Conservation (phyloP, 2,329 filamentous ascomycete species). For the Pestalotiopsis sp. region DNA sequence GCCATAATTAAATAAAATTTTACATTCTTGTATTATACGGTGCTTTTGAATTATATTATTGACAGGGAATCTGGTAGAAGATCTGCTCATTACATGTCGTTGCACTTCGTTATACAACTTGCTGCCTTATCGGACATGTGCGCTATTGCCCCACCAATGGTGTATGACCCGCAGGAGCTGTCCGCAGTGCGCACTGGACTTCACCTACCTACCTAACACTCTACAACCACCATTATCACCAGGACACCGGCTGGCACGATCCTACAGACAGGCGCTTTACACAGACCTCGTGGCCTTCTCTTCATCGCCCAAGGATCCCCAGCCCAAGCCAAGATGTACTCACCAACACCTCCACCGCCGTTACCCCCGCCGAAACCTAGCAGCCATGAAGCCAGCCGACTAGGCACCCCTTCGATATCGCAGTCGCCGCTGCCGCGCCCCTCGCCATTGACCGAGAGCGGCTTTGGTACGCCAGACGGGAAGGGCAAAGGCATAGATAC, state of each 20-base stretch:
- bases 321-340: slow-evolving; percentile 24
- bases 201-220: too few species aligned
- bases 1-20: too few species aligned
- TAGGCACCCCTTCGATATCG: slow-evolving; percentile 61
- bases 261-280: neutral
- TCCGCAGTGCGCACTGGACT: too few species aligned
- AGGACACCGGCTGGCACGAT: neutral
- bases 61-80: too few species aligned
- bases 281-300: neutral
- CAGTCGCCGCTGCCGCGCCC: slow-evolving; percentile 49
- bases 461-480: slow-evolving; percentile 24
- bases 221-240: too few species aligned
- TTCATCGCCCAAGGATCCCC: neutral
- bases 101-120: too few species aligned
- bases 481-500: slow-evolving; percentile 24
- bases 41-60: too few species aligned
- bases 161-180: too few species aligned
- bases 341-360: slow-evolving; percentile 61
- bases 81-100: too few species aligned
- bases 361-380: slow-evolving; percentile 73
- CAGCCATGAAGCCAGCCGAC: slow-evolving; percentile 69
- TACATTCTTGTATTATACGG: too few species aligned
- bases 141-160: too few species aligned
- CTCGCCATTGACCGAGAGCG: slow-evolving; percentile 36
- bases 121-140: too few species aligned